Base-by-base conservation (phyloP, 1,139 yeast genomes). In the Blastobotrys capitulatus region DNA sequence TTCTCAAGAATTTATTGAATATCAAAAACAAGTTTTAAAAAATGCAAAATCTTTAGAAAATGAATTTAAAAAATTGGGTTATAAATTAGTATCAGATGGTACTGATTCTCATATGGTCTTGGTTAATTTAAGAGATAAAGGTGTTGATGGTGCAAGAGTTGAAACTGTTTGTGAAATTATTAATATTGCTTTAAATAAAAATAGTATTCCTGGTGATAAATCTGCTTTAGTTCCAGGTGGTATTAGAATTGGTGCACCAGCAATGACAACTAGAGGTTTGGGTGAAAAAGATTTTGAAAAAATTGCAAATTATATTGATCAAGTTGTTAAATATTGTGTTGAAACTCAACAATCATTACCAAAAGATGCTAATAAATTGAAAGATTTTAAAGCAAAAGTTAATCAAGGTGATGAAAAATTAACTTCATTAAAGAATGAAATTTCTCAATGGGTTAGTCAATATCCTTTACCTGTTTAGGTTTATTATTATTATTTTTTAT, bases 241-340 rank as follows among this genome's bases (percentile, higher is more conserved):
- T 59, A 77, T 90, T 64, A 85, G 97, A 76, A 88, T 90, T 53
- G 97, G 97, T 60, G 87, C 97, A 42, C 97, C 97, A 52, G 97
- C 97, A 52, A 90, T 90, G 97, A 86, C 97, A 56, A 88, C 97
- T 47, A 84, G 97, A 76, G 97, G 97, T 27, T 84, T 90, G 62
- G 83, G 85, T 41, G 79, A 78, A 55, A 77, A 71, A 43, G 97
- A 90, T 62, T 90, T 90, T 62, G 80, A 75, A 57, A 77, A 79
- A 65, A 92, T 90, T 52, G 86, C 90, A 26, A 79, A 76, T 52
- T 88, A 80, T 74, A 83, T 90, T 66, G 84, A 85, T 65, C 73
- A 72, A 60, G 95, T 96, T 29, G 94, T 86, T 53, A 78, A 80
- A 62, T 82, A 82, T 67, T 90, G 96, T 54, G 80, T 80, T 69